Base-by-base conservation (phyloP, 2,329 filamentous ascomycete genomes). In the Mycogone perniciosa region DNA sequence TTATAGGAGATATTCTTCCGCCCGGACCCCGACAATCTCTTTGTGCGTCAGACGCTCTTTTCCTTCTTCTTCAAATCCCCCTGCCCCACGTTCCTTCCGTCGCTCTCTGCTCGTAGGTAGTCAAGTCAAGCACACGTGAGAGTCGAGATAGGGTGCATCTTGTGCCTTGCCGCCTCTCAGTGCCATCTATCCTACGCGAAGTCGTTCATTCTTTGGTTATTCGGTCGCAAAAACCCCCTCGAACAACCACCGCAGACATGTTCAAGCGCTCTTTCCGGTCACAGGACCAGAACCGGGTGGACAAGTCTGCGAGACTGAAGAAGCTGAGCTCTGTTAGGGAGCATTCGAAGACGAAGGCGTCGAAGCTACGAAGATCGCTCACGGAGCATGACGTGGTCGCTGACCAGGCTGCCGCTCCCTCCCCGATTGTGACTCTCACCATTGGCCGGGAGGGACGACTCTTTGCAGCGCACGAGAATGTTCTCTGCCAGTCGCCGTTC, bases 391-490 rank as follows among this genome's bases (percentile, higher is more conserved):
- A 72, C 57, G 63, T 68, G 56, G 68, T 68, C 26, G 50, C 54
- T 7, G 40, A 49, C 45, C 46, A 51, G 43, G 49, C 56, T 45
- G 60, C 63, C 26, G 61, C 71, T 43, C 72, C 76, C 56, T 82
- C 81, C 55, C 86, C 90, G 64, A 95, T 96, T 71, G 79, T 95
- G 71, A 95, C 90, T 54, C 76, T 96, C 61, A 84, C 87, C 60
- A 84, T 96, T 65, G 91, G 91, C 61, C 75, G 74, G 62, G 90
- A 96, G 64, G 86, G 87, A 67, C 87, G 91, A 64, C 79, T 96
- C 69, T 96, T 96, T 77, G 91, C 91, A 62, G 91, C 90, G 65
- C 91, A 96, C 72, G 89, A 96, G 77, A 88, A 96, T 72, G 85
- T 96, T 64, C 82, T 96, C 58, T 82, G 81, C 65, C 82, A 88